Evolutionary conservation across 352 stramenopile genomes (phyloP).

Genomic region (Globisporangium viniferum): DNA sequence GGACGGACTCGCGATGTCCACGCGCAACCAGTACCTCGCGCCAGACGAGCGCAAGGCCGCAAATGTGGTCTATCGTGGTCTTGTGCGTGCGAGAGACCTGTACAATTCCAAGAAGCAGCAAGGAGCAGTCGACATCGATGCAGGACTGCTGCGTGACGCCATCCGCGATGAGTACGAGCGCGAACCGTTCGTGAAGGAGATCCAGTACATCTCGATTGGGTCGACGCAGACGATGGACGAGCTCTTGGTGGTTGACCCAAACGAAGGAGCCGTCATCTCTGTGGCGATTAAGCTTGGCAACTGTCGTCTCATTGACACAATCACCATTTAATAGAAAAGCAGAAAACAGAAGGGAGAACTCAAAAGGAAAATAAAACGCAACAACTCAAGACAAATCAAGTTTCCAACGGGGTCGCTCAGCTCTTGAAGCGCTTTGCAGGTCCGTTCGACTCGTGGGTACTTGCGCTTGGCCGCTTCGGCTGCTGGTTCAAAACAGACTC

Average conservation of each 20-base stretch:
- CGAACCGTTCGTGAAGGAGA: conserved; percentile 90
- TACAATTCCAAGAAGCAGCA: conserved; percentile 27
- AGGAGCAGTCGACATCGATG: conserved; percentile 23
- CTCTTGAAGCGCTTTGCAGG: conserved; percentile 16
- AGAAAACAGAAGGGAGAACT: not conserved
- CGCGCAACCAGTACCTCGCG: conserved; percentile 97
- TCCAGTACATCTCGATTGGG: conserved; percentile 97
- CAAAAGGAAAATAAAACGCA: not conserved
- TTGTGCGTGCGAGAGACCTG: conserved; percentile 43
- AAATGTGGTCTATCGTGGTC: conserved; percentile 85
- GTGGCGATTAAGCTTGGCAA: conserved; percentile 93
- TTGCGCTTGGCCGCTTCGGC: conserved; percentile 19
- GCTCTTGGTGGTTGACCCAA: conserved; percentile 65
- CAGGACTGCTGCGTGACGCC: conserved; percentile 31
- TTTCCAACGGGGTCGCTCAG: not conserved
- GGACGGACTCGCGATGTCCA: conserved; percentile 97
- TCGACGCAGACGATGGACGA: conserved; percentile 94
- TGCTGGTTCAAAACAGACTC: conserved; percentile 36
- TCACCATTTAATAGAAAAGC: conserved; percentile 61
- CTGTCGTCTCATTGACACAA: conserved; percentile 98
- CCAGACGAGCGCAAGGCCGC: conserved; percentile 85
- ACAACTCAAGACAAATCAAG: not conserved
- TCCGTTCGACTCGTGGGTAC: conserved; percentile 15
- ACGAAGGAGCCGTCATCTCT: conserved; percentile 89
- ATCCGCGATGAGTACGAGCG: conserved; percentile 54